phyloP scores from a whole-genome alignment of 306 rosid species.

The Begonia peltatifolia region DNA sequence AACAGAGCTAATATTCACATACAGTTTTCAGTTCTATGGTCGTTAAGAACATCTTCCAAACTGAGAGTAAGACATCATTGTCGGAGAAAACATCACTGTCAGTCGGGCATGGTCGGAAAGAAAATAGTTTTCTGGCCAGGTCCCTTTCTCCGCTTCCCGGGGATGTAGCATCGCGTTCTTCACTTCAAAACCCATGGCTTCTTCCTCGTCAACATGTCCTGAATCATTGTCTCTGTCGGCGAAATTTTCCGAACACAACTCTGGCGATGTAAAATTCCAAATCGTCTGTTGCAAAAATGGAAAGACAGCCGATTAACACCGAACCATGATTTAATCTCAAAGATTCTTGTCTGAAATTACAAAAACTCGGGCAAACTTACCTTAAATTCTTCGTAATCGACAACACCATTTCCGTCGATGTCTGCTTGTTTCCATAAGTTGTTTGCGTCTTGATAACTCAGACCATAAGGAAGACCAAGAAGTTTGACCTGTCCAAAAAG shows the following conservation, averaged over 20 bases:
- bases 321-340: not conserved
- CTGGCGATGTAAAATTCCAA: conserved; percentile 45
- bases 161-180: conserved; percentile 59
- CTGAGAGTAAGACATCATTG: conserved; percentile 28
- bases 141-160: conserved; percentile 64
- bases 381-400: conserved; percentile 72
- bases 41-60: not conserved
- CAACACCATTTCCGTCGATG: conserved; percentile 50
- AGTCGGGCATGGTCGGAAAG: conserved; percentile 84
- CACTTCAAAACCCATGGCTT: conserved; percentile 56
- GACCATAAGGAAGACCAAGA: conserved; percentile 48
- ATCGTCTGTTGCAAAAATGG: conserved; percentile 39
- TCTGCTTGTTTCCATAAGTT: conserved; percentile 86
- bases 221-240: conserved; percentile 16
- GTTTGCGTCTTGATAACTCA: conserved; percentile 59
- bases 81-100: conserved; percentile 40
- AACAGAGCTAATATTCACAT: too few relatives aligned
- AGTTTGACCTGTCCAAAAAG: conserved; percentile 45
- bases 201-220: conserved; percentile 13
- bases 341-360: not conserved
- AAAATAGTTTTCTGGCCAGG: conserved; percentile 69
- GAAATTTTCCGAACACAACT: conserved; percentile 21
- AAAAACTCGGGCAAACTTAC: conserved; percentile 15
- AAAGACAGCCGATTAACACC: not conserved
- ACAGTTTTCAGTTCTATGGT: too few relatives aligned